Base-by-base conservation (phyloP, 306 rosid species). In the Trifolium repens region DNA sequence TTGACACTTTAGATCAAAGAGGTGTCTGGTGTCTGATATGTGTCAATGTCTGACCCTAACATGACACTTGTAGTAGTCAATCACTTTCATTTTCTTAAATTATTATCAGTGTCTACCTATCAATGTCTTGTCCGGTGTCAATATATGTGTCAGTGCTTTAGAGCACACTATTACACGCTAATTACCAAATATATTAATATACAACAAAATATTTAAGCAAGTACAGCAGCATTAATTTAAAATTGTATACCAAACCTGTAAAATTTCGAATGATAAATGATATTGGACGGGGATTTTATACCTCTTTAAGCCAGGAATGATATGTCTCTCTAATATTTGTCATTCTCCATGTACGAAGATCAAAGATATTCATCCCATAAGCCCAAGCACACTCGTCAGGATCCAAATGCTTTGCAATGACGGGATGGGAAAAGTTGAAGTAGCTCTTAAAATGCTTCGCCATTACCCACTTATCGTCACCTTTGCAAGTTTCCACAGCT, bases 321-420 rank as follows among this genome's bases (percentile, higher is more conserved):
- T 96, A 96, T 14, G 88, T 88, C 67, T 92, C 96, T 84, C 91
- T 80, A 61, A 96, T 89, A 52, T 82, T 86, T 78, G 99, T 87
- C 59, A 58, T 65, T 82, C 99, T 92, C 99, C 99, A 96, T 60
- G 79, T 80, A 55, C 72, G 90, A 60, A 96, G 85, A 88, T 96
- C 98, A 83, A 96, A 96, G 52, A 96, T 11, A 84, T 96, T 96
- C 99, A 96, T 92, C 80, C 98, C 97, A 69, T 91, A 96, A 71
- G 99, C 99, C 99, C 99, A 96, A n/a, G 98, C 99, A 84, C 99
- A 96, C 76, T 96, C 97, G 46, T 92, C 90, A 71, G 99, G 98
- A 78, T 96, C 88, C 85, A 96, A 84, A 83, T 87, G 71, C 73
- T 83, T 72, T 62, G 84, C 78, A 69, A 96, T 67, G 52, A 85